Conservation (phyloP, 2,329 filamentous ascomycete genomes). For the Aspergillus udagawae region DNA sequence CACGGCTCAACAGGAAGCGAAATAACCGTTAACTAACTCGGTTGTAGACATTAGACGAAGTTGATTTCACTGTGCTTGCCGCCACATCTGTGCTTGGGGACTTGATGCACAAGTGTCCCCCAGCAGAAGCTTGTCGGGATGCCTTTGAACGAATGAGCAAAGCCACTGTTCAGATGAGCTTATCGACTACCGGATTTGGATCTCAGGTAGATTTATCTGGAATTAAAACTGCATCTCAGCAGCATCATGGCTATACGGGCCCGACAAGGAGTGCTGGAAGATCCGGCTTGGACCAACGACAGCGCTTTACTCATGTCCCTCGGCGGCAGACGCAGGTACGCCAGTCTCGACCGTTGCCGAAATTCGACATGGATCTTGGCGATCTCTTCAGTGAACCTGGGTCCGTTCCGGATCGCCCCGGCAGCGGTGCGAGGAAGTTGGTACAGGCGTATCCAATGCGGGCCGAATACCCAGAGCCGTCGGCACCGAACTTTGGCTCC, state of each 20-base stretch:
- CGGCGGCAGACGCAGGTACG: conserved; percentile 32
- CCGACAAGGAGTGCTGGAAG: conserved; percentile 9
- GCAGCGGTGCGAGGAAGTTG: conserved; percentile 24
- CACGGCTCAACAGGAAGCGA: neutral
- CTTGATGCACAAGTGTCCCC: conserved; percentile 89
- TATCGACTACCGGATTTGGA: conserved; percentile 79
- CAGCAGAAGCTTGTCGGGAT: conserved; percentile 89
- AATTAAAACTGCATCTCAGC: conserved; percentile 14
- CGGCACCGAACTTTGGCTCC: conserved; percentile 18
- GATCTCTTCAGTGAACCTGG: conserved; percentile 48
- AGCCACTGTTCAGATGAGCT: conserved; percentile 91
- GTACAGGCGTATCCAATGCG: conserved; percentile 24
- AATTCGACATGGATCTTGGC: conserved; percentile 56
- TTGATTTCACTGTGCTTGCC: conserved; percentile 93
- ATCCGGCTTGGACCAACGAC: conserved; percentile 17
- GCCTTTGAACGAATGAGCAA: conserved; percentile 94
- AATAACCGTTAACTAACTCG: conserved; percentile 7
- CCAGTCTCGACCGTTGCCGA: conserved; percentile 46
- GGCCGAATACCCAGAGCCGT: conserved; percentile 21
- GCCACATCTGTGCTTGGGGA: conserved; percentile 90
- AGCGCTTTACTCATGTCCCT: conserved; percentile 21
- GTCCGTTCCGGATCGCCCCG: conserved; percentile 33
- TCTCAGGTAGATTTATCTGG: conserved; percentile 32
- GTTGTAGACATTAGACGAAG: conserved; percentile 74
- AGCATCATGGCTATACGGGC: conserved; percentile 11